A percentile compares a stretch with the other conserved stretches of the same genome.
These are phyloP conservation scores for Clonostachys solani DNA, from an alignment of 2,329 filamentous ascomycete genomes.

Conservation along the genomic window DNA sequence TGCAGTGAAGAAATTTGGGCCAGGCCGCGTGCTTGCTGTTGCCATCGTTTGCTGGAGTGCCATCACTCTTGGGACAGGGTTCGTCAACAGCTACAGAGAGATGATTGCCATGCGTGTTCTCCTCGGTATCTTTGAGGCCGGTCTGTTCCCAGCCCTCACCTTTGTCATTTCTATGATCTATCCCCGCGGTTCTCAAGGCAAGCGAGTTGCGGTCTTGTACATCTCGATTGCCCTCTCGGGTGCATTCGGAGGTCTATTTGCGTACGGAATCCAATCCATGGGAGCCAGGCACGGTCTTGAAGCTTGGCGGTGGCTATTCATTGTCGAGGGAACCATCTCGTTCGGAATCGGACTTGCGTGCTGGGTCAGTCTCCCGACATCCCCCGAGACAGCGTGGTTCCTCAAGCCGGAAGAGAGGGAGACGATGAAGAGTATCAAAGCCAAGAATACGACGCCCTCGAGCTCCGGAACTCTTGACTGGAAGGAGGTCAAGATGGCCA, in stretches of 20 bases:
- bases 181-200: slow-evolving; percentile 17
- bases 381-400: slow-evolving; percentile 32
- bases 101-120: slow-evolving; percentile 36
- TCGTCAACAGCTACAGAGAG: slow-evolving; percentile 30
- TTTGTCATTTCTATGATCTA: slow-evolving; percentile 23
- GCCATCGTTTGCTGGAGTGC: slow-evolving; percentile 6
- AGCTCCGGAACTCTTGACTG: slow-evolving; percentile 20
- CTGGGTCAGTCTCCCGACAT: slow-evolving; percentile 37
- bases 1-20: slow-evolving; percentile 29
- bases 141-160: slow-evolving; percentile 17
- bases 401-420: slow-evolving; percentile 30
- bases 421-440: slow-evolving; percentile 14
- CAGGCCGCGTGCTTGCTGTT: slow-evolving; percentile 14
- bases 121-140: slow-evolving; percentile 29
- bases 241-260: slow-evolving; percentile 12
- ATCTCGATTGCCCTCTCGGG: slow-evolving; percentile 14
- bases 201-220: slow-evolving; percentile 15
- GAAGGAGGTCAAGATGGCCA: slow-evolving; percentile 19
- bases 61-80: slow-evolving; percentile 37
- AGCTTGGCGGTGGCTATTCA: slow-evolving; percentile 45
- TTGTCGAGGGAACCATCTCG: slow-evolving; percentile 29
- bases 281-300: slow-evolving; percentile 33
- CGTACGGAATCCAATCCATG: slow-evolving; percentile 21
- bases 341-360: slow-evolving; percentile 14
- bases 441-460: slow-evolving; percentile 13